These are phyloP conservation scores for Rosa chinensis DNA, from an alignment of 306 rosid genomes.

Conservation along the genomic window DNA sequence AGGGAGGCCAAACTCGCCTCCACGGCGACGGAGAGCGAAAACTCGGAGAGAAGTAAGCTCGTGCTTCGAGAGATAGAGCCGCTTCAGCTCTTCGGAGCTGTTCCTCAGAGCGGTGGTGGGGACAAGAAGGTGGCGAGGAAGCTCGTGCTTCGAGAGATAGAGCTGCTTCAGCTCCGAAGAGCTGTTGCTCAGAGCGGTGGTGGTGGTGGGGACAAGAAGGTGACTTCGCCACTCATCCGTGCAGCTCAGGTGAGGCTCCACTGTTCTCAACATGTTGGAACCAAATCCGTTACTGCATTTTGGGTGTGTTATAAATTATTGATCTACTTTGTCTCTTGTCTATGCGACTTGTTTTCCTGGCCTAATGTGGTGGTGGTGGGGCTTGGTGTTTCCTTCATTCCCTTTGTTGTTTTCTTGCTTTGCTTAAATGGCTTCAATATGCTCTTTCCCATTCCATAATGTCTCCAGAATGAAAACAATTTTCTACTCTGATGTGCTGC, in stretches of 20 bases:
- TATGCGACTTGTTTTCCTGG: too few relatives aligned
- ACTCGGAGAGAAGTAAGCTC: constrained; percentile 31
- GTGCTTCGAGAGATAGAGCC: constrained; percentile 37
- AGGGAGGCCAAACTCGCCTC: constrained; percentile 1
- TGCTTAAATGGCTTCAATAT: not conserved
- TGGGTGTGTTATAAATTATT: too few relatives aligned
- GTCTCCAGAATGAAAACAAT: not conserved
- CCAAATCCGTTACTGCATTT: too few relatives aligned
- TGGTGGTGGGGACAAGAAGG: constrained; percentile 26
- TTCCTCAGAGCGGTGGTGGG: constrained; percentile 1
- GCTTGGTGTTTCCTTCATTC: too few relatives aligned
- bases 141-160: too few relatives aligned
- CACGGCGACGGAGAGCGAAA: not conserved
- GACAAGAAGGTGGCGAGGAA: constrained; percentile 23
- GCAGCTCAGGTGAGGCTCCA: constrained; percentile 34
- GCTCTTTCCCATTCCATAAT: not conserved
- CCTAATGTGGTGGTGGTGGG: not conserved
- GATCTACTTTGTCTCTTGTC: too few relatives aligned
- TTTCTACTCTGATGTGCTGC: not conserved
- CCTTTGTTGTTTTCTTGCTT: too few relatives aligned
- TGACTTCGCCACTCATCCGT: constrained; percentile 30
- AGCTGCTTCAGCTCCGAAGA: not conserved
- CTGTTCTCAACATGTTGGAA: too few relatives aligned
- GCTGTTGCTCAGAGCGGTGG: constrained; percentile 22
- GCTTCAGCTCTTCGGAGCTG: constrained; percentile 39